phyloP scores from a whole-genome alignment of 345 rosid species.

The Cardamine occulta region DNA sequence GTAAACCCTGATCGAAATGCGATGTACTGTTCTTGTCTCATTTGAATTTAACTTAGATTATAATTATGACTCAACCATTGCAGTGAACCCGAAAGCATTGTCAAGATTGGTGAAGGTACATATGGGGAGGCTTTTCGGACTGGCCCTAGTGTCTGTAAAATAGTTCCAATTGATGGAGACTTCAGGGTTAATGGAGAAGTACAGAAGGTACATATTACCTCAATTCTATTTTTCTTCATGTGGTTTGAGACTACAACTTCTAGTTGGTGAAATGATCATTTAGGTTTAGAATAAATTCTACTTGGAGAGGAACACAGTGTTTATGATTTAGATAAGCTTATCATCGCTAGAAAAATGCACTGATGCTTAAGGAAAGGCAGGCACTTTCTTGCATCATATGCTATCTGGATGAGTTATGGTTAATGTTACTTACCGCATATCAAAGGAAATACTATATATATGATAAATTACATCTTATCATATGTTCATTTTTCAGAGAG shows the following conservation, averaged over 20 bases:
- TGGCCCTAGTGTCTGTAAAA: conserved; percentile 85
- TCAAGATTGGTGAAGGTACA: conserved; percentile 96
- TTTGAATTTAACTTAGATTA: conserved; percentile 3
- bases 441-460: neutral
- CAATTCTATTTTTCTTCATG: conserved; percentile 6
- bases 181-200: conserved; percentile 85
- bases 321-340: neutral
- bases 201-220: conserved; percentile 67
- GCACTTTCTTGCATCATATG: neutral
- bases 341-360: conserved; percentile 4
- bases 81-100: conserved; percentile 73
- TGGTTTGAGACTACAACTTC: conserved; percentile 18
- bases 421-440: conserved; percentile 18
- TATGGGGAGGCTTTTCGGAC: conserved; percentile 91
- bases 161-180: conserved; percentile 96
- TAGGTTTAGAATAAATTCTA: neutral
- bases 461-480: conserved; percentile 31
- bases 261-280: conserved; percentile 17
- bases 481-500: conserved; percentile 64
- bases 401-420: conserved; percentile 17
- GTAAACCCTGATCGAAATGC: neutral
- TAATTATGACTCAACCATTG: conserved; percentile 13
- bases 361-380: conserved; percentile 7
- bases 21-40: conserved; percentile 18
- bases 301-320: conserved; percentile 1